phyloP scores from a whole-genome alignment of 2,329 filamentous ascomycete species.

The Aspergillus sp. region DNA sequence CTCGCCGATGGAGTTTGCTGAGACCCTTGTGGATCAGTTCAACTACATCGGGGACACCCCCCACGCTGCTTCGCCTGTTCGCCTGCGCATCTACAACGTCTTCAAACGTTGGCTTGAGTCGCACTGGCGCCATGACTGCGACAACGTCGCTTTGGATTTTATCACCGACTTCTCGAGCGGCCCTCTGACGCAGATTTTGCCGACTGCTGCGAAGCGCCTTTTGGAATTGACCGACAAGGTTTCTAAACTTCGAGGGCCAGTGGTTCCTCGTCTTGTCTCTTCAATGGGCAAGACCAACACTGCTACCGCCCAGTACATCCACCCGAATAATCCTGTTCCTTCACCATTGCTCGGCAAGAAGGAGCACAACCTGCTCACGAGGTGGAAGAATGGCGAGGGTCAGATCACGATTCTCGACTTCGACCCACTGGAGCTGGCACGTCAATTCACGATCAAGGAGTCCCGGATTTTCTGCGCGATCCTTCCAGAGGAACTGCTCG shows the following conservation, averaged over 20 bases:
- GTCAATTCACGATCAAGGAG: slow-evolving; percentile 89
- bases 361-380: slow-evolving; percentile 69
- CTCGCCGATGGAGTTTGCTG: slow-evolving; percentile 73
- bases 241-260: slow-evolving; percentile 66
- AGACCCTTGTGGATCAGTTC: slow-evolving; percentile 81
- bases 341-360: slow-evolving; percentile 70
- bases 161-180: slow-evolving; percentile 79
- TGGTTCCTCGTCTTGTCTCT: slow-evolving; percentile 80
- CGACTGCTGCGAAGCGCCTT: slow-evolving; percentile 77
- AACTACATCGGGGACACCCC: slow-evolving; percentile 83
- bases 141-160: slow-evolving; percentile 70
- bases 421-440: slow-evolving; percentile 83
- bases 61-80: slow-evolving; percentile 74
- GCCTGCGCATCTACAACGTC: slow-evolving; percentile 89
- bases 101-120: slow-evolving; percentile 98
- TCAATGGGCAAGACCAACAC: slow-evolving; percentile 87
- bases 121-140: slow-evolving; percentile 84
- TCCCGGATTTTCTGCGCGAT: slow-evolving; percentile 91
- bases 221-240: slow-evolving; percentile 78
- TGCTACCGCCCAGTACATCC: slow-evolving; percentile 67
- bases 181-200: slow-evolving; percentile 67
- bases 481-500: slow-evolving; percentile 85
- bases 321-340: slow-evolving; percentile 71
- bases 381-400: slow-evolving; percentile 71
- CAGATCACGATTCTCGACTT: slow-evolving; percentile 81